A percentile compares a stretch with the other conserved stretches of the same genome.
Conservation (phyloP, 2,329 filamentous ascomycete genomes). For the Fusarium sp. region DNA sequence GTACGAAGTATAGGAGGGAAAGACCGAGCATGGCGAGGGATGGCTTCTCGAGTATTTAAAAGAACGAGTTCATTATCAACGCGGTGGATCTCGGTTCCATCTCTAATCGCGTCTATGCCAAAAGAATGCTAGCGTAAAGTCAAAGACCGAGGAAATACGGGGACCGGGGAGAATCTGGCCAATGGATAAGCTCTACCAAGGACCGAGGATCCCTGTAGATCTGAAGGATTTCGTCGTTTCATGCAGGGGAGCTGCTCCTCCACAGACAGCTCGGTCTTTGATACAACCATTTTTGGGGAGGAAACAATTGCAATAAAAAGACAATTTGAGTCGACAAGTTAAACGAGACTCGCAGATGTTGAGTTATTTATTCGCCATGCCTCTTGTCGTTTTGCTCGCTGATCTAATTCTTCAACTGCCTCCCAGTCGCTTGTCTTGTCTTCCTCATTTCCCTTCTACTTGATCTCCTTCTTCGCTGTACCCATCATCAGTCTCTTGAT, state of each 20-base stretch:
- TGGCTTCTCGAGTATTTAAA: neutral
- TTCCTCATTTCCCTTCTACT: neutral
- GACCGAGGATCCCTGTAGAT: neutral
- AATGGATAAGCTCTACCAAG: neutral
- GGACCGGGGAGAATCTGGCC: neutral
- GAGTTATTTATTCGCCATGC: neutral
- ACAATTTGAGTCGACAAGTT: neutral
- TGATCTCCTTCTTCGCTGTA: neutral
- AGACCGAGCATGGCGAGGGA: neutral
- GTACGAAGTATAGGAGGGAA: neutral
- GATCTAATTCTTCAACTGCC: neutral
- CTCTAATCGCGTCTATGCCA: neutral
- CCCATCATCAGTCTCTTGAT: neutral
- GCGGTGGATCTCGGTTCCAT: neutral
- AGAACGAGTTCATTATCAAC: neutral
- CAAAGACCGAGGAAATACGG: constrained; percentile 1
- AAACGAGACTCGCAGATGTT: neutral
- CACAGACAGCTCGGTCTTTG: neutral
- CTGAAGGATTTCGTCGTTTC: neutral
- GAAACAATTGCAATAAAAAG: neutral
- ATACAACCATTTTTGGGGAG: neutral
- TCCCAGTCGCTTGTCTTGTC: neutral
- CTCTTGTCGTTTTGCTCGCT: neutral
- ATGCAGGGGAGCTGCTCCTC: neutral
- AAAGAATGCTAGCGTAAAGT: neutral